Base-by-base conservation (phyloP, 108 stramenopile genomes). In the Cyclotella cryptica region DNA sequence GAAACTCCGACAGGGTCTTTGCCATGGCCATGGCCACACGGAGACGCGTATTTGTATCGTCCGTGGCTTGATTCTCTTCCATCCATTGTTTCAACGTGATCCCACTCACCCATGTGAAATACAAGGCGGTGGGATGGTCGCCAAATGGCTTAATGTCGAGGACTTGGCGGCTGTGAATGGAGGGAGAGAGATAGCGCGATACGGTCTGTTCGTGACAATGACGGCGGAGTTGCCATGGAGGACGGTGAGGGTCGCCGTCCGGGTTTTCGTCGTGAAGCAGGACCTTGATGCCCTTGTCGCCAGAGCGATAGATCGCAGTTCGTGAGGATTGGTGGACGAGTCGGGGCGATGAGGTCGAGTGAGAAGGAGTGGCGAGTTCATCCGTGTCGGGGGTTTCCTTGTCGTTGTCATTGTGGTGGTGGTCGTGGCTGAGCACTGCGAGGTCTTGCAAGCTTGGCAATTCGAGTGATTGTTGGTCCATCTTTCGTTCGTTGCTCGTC, bases 71-170 rank as follows among this genome's bases (percentile, higher is more conserved):
- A n/a, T 39, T 29, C 27, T 69, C 53, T 5, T 53, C 51, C 29
- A 69, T 52, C 68, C 68, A 69, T 69, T 69, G 51, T 26, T 43
- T 54, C 52, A 69, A 15, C 30, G 68, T 69, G 22, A 74, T 69
- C 14, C 79, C 79, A 24, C 68, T 59, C n/a, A 29, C 73, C 79
- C 77, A 78, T 28, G 64, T 73, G 44, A 72, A 73, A 26, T 45
- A 29, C 43, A 75, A 44, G 2, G 74, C 53, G 39, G 39, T 57
- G 42, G 71, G 71, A 10, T 44, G 43, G 9, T 17, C 57, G 30
- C 59, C 44, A 43, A 59, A 71, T 21, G 58, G 44, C 22, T 58
- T 5, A 41, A 71, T 43, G 24, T 43, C 22, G 15, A 60, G 22
- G 10, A 59, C 71, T 39, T 71, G 30, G 6, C 71, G n/a, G 4